phyloP scores from a whole-genome alignment of 2,329 filamentous ascomycete genomes.

The Colletotrichum lini region DNA sequence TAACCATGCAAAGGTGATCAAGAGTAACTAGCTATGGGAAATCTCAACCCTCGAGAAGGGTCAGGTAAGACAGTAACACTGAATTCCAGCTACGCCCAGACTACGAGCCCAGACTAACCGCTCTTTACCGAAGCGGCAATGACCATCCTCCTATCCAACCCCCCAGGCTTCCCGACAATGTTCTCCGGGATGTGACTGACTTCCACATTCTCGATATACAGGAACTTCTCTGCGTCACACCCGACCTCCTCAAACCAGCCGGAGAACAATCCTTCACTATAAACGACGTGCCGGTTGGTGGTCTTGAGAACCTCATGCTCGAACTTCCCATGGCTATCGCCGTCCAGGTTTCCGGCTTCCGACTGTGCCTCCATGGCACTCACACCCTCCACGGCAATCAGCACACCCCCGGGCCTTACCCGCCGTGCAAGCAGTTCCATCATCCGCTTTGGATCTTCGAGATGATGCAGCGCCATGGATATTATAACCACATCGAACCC shows the following conservation, averaged over 20 bases:
- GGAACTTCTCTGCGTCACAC: constrained; percentile 54
- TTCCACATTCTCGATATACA: constrained; percentile 33
- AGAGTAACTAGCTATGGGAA: neutral
- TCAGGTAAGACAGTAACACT: neutral
- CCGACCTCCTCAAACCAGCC: constrained; percentile 56
- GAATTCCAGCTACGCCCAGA: too few species aligned
- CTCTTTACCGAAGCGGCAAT: constrained; percentile 26
- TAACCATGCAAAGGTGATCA: neutral
- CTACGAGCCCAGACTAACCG: neutral
- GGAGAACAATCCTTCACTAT: constrained; percentile 45
- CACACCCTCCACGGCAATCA: constrained; percentile 52
- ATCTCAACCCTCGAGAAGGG: neutral
- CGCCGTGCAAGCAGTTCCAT: constrained; percentile 48
- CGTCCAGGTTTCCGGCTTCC: constrained; percentile 37
- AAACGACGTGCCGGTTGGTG: constrained; percentile 44
- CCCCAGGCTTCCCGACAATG: constrained; percentile 12
- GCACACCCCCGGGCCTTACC: constrained; percentile 49
- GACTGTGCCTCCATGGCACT: constrained; percentile 21
- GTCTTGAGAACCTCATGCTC: constrained; percentile 39
- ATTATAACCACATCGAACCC: constrained; percentile 53
- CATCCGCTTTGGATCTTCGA: constrained; percentile 49
- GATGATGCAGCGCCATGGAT: constrained; percentile 55
- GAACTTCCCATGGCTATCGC: constrained; percentile 39
- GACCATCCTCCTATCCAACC: constrained; percentile 28
- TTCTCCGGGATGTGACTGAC: constrained; percentile 34